Base-by-base conservation (phyloP, 768 basidiomycete species). In the Lactarius hatsudake region DNA sequence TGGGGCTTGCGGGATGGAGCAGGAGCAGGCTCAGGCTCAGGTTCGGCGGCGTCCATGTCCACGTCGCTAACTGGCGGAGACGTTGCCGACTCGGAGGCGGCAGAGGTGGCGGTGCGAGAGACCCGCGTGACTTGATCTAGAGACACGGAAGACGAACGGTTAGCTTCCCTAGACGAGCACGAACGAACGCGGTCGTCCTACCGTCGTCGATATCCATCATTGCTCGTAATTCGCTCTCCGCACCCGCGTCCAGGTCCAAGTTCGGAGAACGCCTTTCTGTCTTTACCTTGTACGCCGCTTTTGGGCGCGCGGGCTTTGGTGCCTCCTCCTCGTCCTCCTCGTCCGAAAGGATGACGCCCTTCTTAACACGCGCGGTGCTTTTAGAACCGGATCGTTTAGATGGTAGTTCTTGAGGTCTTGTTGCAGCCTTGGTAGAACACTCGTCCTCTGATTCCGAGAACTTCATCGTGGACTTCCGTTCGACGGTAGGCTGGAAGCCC, bases 131-230 rank as follows among this genome's bases (percentile, higher is more conserved):
- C 70, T 20, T 70, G 62, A 66, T 75, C 69, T 71, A 81, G 76
- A 61, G 75, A 73, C 76, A 81, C 80, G 40, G 78, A 76, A 38
- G 28, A 32, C 36, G 36, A 34, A 79, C 77, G 5, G 42, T 75
- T 75, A 65, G 18, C 30, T 34, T 38, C 58, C 62, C 30, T 26
- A 9, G 8, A n/a, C 7, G 20, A 32, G 23, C 6, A 3, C 57
- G 15, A 13, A 7, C 8, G 28, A 45, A 34, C 6, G 8, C 54
- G 15, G 15, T 13, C 3, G 42, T 28, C 48, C 26, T 57, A 88
- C 90, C 85, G 71, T 91, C 90, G 64, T 90, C 89, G 62, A 91
- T 82, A 60, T 92, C 90, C 89, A 91, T 90, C 80, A 91, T 82
- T 12, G 84, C 87, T n/a, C 75, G 75, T 58, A 83, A 59, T 54